phyloP scores from a whole-genome alignment of 2,329 filamentous ascomycete species.

The Trichoderma sp. region DNA sequence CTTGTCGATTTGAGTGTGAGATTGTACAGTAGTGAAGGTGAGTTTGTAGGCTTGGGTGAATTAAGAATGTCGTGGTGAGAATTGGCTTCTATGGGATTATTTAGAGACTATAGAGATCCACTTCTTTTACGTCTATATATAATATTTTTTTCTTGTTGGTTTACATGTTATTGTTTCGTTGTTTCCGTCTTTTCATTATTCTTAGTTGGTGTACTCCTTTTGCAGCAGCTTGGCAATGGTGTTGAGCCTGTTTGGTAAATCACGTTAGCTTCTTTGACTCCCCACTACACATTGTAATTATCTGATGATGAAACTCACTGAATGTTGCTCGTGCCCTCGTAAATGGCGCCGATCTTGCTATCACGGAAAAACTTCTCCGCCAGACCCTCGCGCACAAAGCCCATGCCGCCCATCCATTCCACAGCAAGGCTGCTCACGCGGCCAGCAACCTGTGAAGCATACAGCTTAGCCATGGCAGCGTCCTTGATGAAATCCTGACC shows the following conservation, averaged over 20 bases:
- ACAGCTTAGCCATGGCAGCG: conserved; percentile 97
- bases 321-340: conserved; percentile 84
- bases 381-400: conserved; percentile 91
- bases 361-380: conserved; percentile 98
- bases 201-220: conserved; percentile 55
- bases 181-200: conserved; percentile 18
- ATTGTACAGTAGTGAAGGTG: not conserved
- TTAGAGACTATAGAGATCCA: conserved; percentile 5
- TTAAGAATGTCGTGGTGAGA: not conserved
- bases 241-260: conserved; percentile 45
- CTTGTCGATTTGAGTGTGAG: not conserved
- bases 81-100: conserved; percentile 7
- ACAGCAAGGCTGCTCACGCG: conserved; percentile 81
- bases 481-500: conserved; percentile 93
- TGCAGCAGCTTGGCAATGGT: conserved; percentile 62
- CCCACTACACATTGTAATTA: not conserved
- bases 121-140: not conserved
- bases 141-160: conserved; percentile 4
- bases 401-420: conserved; percentile 99
- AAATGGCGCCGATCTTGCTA: conserved; percentile 97
- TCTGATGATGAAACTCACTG: conserved; percentile 46
- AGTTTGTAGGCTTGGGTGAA: not conserved
- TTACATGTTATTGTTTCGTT: not conserved
- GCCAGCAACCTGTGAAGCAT: conserved; percentile 87
- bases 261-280: not conserved